phyloP scores from a whole-genome alignment of 176 grass and related monocot genomes.

The Oryza brachyantha region DNA sequence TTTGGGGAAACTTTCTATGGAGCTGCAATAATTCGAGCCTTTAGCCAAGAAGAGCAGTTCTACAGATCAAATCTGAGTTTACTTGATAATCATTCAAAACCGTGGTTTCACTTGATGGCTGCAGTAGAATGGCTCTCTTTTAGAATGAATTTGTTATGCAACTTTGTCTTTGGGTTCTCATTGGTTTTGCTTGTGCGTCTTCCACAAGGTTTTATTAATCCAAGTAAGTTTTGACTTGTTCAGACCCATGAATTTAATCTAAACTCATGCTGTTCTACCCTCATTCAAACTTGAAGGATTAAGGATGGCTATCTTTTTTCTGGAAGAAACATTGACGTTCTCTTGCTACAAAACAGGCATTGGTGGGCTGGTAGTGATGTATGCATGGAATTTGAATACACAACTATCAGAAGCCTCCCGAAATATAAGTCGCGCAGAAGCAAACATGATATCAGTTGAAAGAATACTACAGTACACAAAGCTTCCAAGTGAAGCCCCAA shows the following conservation, averaged over 20 bases:
- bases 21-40: constrained; percentile 88
- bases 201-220: constrained; percentile 92
- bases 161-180: constrained; percentile 93
- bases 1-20: constrained; percentile 85
- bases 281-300: background rate
- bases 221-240: constrained; percentile 65
- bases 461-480: constrained; percentile 94
- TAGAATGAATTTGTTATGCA: constrained; percentile 80
- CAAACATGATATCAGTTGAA: constrained; percentile 98
- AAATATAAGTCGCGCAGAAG: constrained; percentile 89
- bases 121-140: constrained; percentile 92
- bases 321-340: background rate
- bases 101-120: constrained; percentile 82
- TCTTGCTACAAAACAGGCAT: constrained; percentile 59
- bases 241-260: constrained; percentile 9
- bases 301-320: background rate
- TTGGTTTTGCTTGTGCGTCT: constrained; percentile 81
- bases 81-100: constrained; percentile 68
- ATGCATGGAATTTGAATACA: constrained; percentile 84
- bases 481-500: constrained; percentile 81
- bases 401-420: constrained; percentile 74
- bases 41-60: constrained; percentile 68
- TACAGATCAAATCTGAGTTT: constrained; percentile 70
- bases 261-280: background rate
- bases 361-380: constrained; percentile 91